Percentiles rank a stretch among this genome's conserved stretches.
Conservation (phyloP, 2,329 filamentous ascomycete species). For the Phialophora macrospora region DNA sequence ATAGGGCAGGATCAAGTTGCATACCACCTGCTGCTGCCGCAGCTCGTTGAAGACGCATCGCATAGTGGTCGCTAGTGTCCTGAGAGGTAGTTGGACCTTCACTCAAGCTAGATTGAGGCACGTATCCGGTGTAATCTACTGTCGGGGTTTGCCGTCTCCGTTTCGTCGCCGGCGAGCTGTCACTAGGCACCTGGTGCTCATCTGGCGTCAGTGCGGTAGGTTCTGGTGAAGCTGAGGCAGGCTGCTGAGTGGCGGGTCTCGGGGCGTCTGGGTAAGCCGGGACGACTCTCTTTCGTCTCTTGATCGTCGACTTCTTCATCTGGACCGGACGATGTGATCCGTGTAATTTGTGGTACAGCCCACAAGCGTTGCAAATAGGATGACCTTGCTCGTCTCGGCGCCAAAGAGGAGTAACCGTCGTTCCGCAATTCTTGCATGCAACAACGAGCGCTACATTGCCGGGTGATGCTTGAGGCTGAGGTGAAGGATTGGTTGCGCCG, state of each 20-base stretch:
- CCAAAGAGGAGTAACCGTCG: slow-evolving; percentile 96
- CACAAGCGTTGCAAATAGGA: slow-evolving; percentile 98
- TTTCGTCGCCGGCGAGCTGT: slow-evolving; percentile 34
- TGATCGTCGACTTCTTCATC: slow-evolving; percentile 99
- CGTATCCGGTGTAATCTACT: slow-evolving; percentile 57
- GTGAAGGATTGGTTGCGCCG: slow-evolving; percentile 13
- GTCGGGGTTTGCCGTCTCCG: slow-evolving; percentile 49
- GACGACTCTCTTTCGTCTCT: slow-evolving; percentile 91
- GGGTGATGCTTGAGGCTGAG: slow-evolving; percentile 21
- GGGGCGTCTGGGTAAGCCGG: slow-evolving; percentile 65
- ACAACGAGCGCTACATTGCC: slow-evolving; percentile 64
- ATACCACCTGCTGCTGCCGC: slow-evolving; percentile 44
- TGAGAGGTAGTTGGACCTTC: slow-evolving; percentile 42
- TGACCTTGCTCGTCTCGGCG: slow-evolving; percentile 90
- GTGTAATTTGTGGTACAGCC: slow-evolving; percentile 94
- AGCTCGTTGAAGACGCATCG: slow-evolving; percentile 33
- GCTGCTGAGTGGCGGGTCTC: slow-evolving; percentile 29
- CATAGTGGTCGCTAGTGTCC: slow-evolving; percentile 27
- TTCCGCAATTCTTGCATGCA: slow-evolving; percentile 95
- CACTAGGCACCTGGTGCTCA: slow-evolving; percentile 27
- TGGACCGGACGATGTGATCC: slow-evolving; percentile 89
- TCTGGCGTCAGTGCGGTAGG: slow-evolving; percentile 22
- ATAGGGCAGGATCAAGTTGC: slow-evolving; percentile 50
- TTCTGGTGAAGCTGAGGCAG: slow-evolving; percentile 31
- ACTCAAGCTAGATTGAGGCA: slow-evolving; percentile 43